phyloP scores from a whole-genome alignment of 441 rosid genomes.

The Aquilaria agallochum region DNA sequence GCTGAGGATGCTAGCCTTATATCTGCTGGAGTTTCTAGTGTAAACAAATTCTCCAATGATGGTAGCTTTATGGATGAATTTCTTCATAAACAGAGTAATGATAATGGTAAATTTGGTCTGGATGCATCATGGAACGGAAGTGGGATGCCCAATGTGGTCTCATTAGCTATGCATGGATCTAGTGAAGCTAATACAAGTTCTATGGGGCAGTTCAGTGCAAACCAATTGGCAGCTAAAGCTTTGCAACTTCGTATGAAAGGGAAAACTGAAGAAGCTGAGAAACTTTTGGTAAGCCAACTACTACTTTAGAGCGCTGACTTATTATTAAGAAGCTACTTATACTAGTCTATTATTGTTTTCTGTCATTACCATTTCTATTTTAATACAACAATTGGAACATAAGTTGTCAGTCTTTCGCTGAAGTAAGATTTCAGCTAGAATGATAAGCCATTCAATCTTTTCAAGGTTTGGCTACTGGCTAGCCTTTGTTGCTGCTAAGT shows the following conservation, averaged over 20 bases:
- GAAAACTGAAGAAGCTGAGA: slow-evolving; percentile 77
- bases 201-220: slow-evolving; percentile 51
- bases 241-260: slow-evolving; percentile 85
- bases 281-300: slow-evolving; percentile 49
- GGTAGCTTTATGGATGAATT: slow-evolving; percentile 70
- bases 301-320: not conserved
- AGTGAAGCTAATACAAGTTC: slow-evolving; percentile 21
- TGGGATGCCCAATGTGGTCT: slow-evolving; percentile 16
- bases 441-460: no score
- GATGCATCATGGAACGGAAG: slow-evolving; percentile 21
- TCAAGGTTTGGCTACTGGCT: no score
- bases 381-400: no score
- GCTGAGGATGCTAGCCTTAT: slow-evolving; percentile 46
- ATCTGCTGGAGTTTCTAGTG: slow-evolving; percentile 46
- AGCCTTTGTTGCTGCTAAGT: no score
- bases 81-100: slow-evolving; percentile 32
- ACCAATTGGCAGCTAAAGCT: slow-evolving; percentile 88
- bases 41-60: slow-evolving; percentile 71
- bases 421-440: no score
- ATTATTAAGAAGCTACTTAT: no score
- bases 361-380: no score
- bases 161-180: slow-evolving; percentile 18
- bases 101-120: slow-evolving; percentile 27
- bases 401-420: no score
- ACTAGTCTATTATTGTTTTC: no score